Evolutionary conservation across 2,329 filamentous ascomycete genomes (phyloP).

Genomic region (Coccinonectria pachysandricola): DNA sequence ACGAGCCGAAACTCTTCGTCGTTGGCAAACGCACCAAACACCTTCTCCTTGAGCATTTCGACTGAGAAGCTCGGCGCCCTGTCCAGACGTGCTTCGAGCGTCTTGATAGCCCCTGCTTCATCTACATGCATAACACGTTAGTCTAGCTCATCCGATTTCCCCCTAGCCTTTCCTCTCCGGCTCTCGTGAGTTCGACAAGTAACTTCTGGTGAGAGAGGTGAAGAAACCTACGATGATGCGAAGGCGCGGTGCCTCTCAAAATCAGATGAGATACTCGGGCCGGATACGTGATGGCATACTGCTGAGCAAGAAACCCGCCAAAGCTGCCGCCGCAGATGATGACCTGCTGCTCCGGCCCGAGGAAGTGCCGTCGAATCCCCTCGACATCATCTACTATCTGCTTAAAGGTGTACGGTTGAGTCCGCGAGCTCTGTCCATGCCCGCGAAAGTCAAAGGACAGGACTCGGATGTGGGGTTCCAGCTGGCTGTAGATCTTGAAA

Average conservation of each 20-base stretch:
- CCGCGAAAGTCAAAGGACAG: constrained; percentile 11
- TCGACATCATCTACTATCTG: constrained; percentile 11
- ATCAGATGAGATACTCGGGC: constrained; percentile 5
- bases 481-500: constrained; percentile 7
- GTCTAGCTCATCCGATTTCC: not conserved
- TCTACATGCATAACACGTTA: constrained; percentile 2
- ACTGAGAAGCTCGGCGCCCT: constrained; percentile 8
- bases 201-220: too few relatives aligned
- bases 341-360: constrained; percentile 1
- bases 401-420: constrained; percentile 11
- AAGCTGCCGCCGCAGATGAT: constrained; percentile 12
- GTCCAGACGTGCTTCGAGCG: constrained; percentile 5
- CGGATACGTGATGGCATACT: constrained; percentile 10
- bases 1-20: constrained; percentile 9
- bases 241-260: constrained; percentile 9
- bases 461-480: constrained; percentile 5
- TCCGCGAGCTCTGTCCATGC: constrained; percentile 10
- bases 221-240: constrained; percentile 8
- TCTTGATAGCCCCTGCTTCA: constrained; percentile 10
- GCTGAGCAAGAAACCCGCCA: constrained; percentile 10
- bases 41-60: constrained; percentile 9
- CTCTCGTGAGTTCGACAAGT: too few relatives aligned
- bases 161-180: too few relatives aligned
- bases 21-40: constrained; percentile 8
- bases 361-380: constrained; percentile 5